phyloP scores from a whole-genome alignment of 768 basidiomycete species.

The Calocybe indica region DNA sequence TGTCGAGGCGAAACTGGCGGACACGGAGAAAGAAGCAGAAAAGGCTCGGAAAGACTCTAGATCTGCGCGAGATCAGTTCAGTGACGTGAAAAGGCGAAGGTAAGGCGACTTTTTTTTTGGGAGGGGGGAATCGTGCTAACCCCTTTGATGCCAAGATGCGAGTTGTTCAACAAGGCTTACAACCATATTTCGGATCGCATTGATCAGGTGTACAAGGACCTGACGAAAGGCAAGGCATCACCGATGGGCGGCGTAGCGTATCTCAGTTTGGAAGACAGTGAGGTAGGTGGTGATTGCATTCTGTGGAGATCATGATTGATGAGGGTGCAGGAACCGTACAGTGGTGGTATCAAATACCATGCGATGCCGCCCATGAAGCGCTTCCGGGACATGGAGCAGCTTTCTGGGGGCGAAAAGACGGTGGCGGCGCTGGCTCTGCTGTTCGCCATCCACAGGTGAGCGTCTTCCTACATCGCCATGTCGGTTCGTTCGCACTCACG shows the following conservation, averaged over 20 bases:
- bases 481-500: neutral
- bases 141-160: conserved; percentile 33
- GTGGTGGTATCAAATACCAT: conserved; percentile 92
- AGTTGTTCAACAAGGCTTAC: conserved; percentile 94
- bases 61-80: conserved; percentile 86
- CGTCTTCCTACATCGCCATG: neutral
- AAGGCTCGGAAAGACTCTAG: conserved; percentile 88
- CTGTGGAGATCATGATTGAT: neutral
- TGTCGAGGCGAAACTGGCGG: conserved; percentile 76
- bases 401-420: conserved; percentile 98
- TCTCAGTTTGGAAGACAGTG: conserved; percentile 90
- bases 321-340: conserved; percentile 47
- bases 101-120: conserved; percentile 17
- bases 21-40: conserved; percentile 91
- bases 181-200: conserved; percentile 94
- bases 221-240: conserved; percentile 91
- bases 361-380: conserved; percentile 99
- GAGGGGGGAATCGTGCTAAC: neutral
- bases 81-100: conserved; percentile 80
- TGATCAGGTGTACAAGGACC: conserved; percentile 94
- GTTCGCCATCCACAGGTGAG: conserved; percentile 92
- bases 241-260: conserved; percentile 97
- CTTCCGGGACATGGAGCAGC: conserved; percentile 98
- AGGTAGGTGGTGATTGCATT: conserved; percentile 44
- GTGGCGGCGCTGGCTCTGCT: conserved; percentile 95